Conservation (phyloP, 192 early-diverging fungal species). For the Rhizophlyctis rosea region DNA sequence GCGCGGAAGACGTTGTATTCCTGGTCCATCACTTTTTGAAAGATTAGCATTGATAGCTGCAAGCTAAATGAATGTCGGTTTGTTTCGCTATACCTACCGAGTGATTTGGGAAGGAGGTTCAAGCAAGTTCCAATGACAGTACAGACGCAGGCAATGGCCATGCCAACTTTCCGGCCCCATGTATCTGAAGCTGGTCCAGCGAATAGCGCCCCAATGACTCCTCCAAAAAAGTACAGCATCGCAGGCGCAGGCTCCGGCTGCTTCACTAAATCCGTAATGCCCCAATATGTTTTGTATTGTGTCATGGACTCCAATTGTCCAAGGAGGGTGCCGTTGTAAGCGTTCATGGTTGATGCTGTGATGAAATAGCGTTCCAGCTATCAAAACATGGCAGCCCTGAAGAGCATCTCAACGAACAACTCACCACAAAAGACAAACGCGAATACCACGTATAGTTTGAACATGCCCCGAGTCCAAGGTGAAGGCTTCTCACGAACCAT, state of each 20-base stretch:
- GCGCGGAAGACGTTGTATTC: too few species aligned
- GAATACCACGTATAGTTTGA: background rate
- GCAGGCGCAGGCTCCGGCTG: background rate
- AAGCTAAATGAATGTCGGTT: too few species aligned
- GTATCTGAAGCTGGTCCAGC: background rate
- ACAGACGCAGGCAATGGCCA: conserved; percentile 11
- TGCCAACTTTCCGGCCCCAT: background rate
- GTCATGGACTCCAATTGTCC: conserved; percentile 16
- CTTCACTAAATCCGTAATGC: too few species aligned
- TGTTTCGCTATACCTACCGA: too few species aligned
- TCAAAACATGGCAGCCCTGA: too few species aligned
- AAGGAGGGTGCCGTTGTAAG: conserved; percentile 26
- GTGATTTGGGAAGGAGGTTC: background rate
- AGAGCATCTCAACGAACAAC: background rate
- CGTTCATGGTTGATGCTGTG: conserved; percentile 14
- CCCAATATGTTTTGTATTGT: background rate
- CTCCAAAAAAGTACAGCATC: background rate
- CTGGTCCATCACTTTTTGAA: too few species aligned
- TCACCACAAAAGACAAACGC: background rate
- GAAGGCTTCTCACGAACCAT: background rate
- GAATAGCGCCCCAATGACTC: background rate
- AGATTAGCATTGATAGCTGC: too few species aligned
- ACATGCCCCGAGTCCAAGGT: background rate
- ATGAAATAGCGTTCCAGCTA: background rate
- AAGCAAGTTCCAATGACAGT: background rate